These are phyloP conservation scores for Arabidopsis hybrid DNA, from an alignment of 441 rosid species.

Conservation along the genomic window DNA sequence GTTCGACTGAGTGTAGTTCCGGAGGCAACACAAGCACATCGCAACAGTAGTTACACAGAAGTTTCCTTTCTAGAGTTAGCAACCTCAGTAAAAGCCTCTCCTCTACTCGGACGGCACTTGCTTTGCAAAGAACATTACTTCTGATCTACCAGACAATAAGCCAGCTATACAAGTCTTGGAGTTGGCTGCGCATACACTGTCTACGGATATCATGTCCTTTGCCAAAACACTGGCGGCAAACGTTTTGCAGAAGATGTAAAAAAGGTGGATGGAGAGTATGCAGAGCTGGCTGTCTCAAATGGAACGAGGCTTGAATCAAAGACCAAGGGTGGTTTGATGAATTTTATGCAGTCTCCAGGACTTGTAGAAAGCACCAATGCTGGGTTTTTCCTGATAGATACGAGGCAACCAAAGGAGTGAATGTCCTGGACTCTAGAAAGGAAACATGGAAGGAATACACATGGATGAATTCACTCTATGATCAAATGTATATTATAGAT, in stretches of 20 bases:
- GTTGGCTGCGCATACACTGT: slow-evolving; percentile 74
- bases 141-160: slow-evolving; percentile 86
- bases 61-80: slow-evolving; percentile 66
- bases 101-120: slow-evolving; percentile 69
- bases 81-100: slow-evolving; percentile 84
- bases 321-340: slow-evolving; percentile 82
- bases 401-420: slow-evolving; percentile 41
- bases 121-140: slow-evolving; percentile 90
- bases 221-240: slow-evolving; percentile 74
- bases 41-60: slow-evolving; percentile 89
- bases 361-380: slow-evolving; percentile 61
- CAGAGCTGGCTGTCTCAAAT: slow-evolving; percentile 71
- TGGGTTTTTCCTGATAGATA: slow-evolving; percentile 46
- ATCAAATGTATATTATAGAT: slow-evolving; percentile 61
- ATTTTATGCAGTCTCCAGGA: slow-evolving; percentile 77
- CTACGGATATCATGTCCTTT: slow-evolving; percentile 76
- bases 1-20: slow-evolving; percentile 95
- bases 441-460: slow-evolving; percentile 56
- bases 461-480: slow-evolving; percentile 72
- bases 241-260: slow-evolving; percentile 55
- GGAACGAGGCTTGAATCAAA: slow-evolving; percentile 75
- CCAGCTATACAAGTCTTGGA: slow-evolving; percentile 83
- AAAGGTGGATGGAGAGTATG: slow-evolving; percentile 72
- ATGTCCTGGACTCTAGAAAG: slow-evolving; percentile 54
- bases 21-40: slow-evolving; percentile 95